Evolutionary conservation across 73 alveolate genomes (phyloP).

Genomic region (Paramecium octaurelia): DNA sequence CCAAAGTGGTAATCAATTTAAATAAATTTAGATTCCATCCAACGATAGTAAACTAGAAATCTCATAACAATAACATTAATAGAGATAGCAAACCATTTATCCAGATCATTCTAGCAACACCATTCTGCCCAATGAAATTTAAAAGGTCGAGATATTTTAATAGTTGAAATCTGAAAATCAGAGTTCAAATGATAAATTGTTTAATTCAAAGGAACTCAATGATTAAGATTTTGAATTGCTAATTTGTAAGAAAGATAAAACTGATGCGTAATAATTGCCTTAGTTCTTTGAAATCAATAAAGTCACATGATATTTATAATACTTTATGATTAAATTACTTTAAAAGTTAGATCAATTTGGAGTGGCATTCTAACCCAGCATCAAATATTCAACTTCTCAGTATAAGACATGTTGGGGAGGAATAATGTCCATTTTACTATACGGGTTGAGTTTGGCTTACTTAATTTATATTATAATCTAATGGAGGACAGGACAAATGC

Average conservation of each 20-base stretch:
- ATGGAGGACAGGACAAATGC: neutral
- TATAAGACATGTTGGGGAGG: slow-evolving; percentile 11
- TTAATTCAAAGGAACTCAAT: neutral
- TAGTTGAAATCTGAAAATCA: neutral
- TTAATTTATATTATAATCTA: neutral
- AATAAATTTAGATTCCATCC: neutral
- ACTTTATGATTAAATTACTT: neutral
- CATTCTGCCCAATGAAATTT: neutral
- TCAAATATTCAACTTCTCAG: neutral
- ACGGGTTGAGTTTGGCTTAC: slow-evolving; percentile 31
- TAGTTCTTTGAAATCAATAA: neutral
- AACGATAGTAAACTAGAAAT: neutral
- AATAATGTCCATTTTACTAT: neutral
- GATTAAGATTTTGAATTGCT: neutral
- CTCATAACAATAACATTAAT: neutral
- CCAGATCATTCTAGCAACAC: neutral
- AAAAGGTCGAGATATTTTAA: neutral
- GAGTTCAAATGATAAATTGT: neutral
- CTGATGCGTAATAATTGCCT: neutral
- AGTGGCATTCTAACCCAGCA: neutral
- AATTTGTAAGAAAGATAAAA: neutral
- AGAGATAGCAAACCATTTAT: neutral
- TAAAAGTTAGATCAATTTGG: slow-evolving; percentile 23
- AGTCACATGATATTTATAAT: neutral
- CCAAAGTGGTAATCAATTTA: neutral